A percentile compares a stretch with the other conserved stretches of the same genome.
Evolutionary conservation across 768 basidiomycete species (phyloP).

Genomic region (Lanmaoa pseudosensibilis): DNA sequence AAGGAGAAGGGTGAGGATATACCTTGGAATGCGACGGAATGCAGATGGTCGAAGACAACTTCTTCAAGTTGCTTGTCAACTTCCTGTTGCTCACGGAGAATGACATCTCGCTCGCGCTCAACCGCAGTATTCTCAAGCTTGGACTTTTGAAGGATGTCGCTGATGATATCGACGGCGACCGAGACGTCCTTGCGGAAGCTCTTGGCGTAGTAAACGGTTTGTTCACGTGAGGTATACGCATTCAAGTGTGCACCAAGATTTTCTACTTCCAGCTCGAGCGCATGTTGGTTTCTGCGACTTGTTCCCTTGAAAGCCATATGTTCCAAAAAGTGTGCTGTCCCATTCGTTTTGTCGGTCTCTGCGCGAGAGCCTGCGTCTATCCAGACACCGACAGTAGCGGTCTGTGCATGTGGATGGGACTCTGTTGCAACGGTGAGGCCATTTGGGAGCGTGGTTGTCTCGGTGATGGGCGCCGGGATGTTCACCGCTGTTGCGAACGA

Average conservation of each 20-base stretch:
- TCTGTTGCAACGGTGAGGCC: slow-evolving; percentile 96
- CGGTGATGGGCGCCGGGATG: slow-evolving; percentile 71
- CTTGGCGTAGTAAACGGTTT: slow-evolving; percentile 99
- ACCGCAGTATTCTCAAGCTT: slow-evolving; percentile 86
- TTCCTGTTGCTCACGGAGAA: slow-evolving; percentile 96
- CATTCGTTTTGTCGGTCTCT: slow-evolving; percentile 92
- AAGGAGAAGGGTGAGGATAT: slow-evolving; percentile 8
- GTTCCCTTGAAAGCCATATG: slow-evolving; percentile 99
- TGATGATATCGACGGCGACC: slow-evolving; percentile 91
- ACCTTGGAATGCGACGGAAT: slow-evolving; percentile 97
- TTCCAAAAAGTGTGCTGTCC: slow-evolving; percentile 98
- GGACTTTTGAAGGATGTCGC: slow-evolving; percentile 96
- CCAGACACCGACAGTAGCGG: slow-evolving; percentile 99
- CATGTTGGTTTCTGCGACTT: slow-evolving; percentile 79
- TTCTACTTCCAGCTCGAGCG: slow-evolving; percentile 95
- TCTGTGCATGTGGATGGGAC: slow-evolving; percentile 85
- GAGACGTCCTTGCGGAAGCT: slow-evolving; percentile 95
- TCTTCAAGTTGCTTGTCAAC: slow-evolving; percentile 99
- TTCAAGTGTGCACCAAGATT: slow-evolving; percentile 97
- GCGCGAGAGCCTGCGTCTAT: slow-evolving; percentile 98
- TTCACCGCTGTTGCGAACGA: slow-evolving; percentile 74
- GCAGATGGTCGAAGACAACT: slow-evolving; percentile 97
- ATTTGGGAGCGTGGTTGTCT: slow-evolving; percentile 90
- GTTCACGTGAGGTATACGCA: slow-evolving; percentile 97
- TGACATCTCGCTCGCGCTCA: slow-evolving; percentile 95